These are phyloP conservation scores for Aspergillus candidus DNA, from an alignment of 2,329 filamentous ascomycete genomes.

Conservation along the genomic window DNA sequence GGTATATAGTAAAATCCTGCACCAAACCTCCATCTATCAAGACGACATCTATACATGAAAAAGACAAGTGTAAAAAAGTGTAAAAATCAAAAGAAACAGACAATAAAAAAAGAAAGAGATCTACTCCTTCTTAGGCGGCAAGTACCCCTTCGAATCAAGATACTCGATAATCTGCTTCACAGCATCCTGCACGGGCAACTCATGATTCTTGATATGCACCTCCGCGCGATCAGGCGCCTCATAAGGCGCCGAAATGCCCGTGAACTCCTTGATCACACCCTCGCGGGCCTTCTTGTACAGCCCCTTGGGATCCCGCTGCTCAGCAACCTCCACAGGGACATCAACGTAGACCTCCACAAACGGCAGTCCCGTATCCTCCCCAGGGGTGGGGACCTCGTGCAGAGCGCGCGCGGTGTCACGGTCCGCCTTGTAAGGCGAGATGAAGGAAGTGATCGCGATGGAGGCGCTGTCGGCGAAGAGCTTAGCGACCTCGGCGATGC, in stretches of 20 bases:
- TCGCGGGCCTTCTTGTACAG: slow-evolving; percentile 94
- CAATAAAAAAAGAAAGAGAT: slow-evolving; percentile 4
- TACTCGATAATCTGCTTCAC: slow-evolving; percentile 79
- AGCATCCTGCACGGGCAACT: slow-evolving; percentile 80
- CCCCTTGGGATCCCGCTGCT: slow-evolving; percentile 94
- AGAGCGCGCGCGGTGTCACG: slow-evolving; percentile 73
- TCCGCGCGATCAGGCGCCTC: slow-evolving; percentile 82
- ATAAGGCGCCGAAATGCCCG: slow-evolving; percentile 90
- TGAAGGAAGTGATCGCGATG: slow-evolving; percentile 91
- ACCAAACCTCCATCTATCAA: neutral
- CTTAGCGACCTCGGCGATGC: slow-evolving; percentile 94
- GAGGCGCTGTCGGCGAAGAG: slow-evolving; percentile 88
- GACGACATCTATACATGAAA: slow-evolving; percentile 2
- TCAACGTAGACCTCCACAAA: slow-evolving; percentile 96
- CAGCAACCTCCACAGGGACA: slow-evolving; percentile 82
- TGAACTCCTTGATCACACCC: slow-evolving; percentile 95
- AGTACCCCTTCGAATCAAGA: slow-evolving; percentile 62
- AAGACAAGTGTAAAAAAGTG: neutral
- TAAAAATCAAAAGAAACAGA: too few species aligned
- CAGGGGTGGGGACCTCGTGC: slow-evolving; percentile 58
- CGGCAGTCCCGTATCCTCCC: slow-evolving; percentile 60
- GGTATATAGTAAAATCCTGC: neutral
- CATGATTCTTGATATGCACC: slow-evolving; percentile 76
- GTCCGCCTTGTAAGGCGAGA: slow-evolving; percentile 88
- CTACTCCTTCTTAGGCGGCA: slow-evolving; percentile 38